Conservation (phyloP, 352 stramenopile genomes). For the Blastocystis hominis region DNA sequence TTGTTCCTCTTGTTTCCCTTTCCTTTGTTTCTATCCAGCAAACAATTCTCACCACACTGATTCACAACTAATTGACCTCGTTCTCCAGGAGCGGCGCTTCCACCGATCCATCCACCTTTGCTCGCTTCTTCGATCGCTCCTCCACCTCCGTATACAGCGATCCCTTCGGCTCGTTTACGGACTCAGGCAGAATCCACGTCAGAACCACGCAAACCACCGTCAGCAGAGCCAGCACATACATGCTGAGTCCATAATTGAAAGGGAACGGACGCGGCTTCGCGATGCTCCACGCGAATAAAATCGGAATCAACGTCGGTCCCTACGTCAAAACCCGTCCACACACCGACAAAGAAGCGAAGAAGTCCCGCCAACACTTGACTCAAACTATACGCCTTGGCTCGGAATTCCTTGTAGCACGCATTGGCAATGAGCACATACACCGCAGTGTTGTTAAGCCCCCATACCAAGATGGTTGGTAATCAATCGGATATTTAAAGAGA, state of each 20-base stretch:
- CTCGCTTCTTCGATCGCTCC: not conserved
- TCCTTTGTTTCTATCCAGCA: no score
- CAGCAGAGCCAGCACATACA: constrained; percentile 25
- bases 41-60: no score
- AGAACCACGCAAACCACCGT: not conserved
- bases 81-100: constrained; percentile 30
- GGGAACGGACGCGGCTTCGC: constrained; percentile 28
- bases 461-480: not conserved
- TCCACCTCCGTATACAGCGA: constrained; percentile 38
- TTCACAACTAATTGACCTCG: not conserved
- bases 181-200: not conserved
- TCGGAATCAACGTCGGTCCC: constrained; percentile 43
- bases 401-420: constrained; percentile 41
- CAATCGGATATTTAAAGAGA: constrained; percentile 50
- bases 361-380: constrained; percentile 36
- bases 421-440: constrained; percentile 44
- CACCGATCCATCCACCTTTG: not conserved
- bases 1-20: no score
- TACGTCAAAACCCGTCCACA: not conserved
- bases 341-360: not conserved
- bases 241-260: constrained; percentile 30
- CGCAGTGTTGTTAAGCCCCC: not conserved
- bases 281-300: constrained; percentile 38
- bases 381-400: constrained; percentile 40
- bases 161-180: constrained; percentile 30